These are phyloP conservation scores for Paraphoma chrysanthemicola DNA, from an alignment of 2,329 filamentous ascomycete genomes.

Conservation along the genomic window DNA sequence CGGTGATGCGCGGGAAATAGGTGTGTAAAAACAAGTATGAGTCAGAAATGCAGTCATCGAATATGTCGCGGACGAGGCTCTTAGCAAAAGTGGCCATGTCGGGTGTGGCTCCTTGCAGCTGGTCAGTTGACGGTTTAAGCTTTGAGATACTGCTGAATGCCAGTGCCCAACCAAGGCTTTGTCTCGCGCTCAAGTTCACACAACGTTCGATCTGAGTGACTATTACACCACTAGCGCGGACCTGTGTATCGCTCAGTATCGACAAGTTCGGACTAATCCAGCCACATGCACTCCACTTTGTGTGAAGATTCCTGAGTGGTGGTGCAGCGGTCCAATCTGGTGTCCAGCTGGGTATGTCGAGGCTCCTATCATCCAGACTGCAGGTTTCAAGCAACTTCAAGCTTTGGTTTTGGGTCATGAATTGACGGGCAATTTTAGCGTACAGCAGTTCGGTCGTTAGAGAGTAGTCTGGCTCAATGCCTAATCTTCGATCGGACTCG, in stretches of 20 bases:
- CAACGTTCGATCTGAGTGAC: not conserved
- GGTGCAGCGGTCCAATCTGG: slow-evolving; percentile 8
- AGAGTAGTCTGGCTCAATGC: not conserved
- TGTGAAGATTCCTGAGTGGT: not conserved
- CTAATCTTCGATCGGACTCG: not conserved
- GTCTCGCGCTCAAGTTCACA: not conserved
- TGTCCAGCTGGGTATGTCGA: slow-evolving; percentile 9
- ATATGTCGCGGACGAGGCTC: no score
- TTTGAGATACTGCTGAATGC: no score
- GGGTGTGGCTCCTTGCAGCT: no score
- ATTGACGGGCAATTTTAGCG: not conserved
- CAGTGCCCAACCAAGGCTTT: no score
- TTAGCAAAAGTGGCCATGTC: no score
- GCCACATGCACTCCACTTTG: slow-evolving; percentile 9
- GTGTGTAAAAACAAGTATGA: no score
- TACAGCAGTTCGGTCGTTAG: not conserved
- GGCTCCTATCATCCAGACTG: not conserved
- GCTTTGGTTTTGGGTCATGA: not conserved
- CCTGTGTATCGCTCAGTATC: not conserved
- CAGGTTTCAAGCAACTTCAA: slow-evolving; percentile 5
- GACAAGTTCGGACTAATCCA: slow-evolving; percentile 5
- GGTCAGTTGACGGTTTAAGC: no score
- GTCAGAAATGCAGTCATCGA: no score
- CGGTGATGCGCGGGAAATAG: no score
- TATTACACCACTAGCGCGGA: not conserved